These are phyloP conservation scores for Knufia fluminis DNA, from an alignment of 2,329 filamentous ascomycete species.

Conservation along the genomic window DNA sequence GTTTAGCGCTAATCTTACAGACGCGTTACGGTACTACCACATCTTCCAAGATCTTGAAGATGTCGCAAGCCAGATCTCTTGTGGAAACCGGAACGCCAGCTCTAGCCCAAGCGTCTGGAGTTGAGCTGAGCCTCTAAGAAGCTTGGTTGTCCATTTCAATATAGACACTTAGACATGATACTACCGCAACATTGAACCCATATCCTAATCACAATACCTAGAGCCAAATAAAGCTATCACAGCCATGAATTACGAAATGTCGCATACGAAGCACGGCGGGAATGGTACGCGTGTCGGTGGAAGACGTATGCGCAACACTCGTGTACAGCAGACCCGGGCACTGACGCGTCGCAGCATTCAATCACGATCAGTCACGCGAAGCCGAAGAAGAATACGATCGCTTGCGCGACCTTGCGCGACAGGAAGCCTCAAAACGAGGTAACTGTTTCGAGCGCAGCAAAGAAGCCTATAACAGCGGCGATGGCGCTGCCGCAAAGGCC, in stretches of 20 bases:
- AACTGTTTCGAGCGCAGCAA: conserved; percentile 70
- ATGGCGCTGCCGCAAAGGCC: conserved; percentile 73
- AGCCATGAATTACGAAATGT: conserved; percentile 36
- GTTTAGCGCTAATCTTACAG: neutral
- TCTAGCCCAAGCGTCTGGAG: neutral
- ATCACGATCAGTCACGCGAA: conserved; percentile 56
- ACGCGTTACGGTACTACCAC: neutral
- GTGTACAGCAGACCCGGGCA: neutral
- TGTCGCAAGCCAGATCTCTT: neutral
- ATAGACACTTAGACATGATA: neutral
- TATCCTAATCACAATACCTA: neutral
- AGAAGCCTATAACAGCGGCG: conserved; percentile 72
- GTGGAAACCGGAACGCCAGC: neutral
- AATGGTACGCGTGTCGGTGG: conserved; percentile 12
- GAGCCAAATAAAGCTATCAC: neutral
- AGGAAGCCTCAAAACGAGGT: conserved; percentile 69
- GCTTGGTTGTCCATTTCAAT: neutral
- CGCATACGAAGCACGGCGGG: conserved; percentile 26
- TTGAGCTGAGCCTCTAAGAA: neutral
- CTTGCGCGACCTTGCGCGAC: conserved; percentile 70
- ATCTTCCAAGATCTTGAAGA: neutral
- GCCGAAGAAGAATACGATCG: conserved; percentile 86
- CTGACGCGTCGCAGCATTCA: conserved; percentile 54
- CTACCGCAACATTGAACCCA: neutral
- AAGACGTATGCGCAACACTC: conserved; percentile 15